Evolutionary conservation across 2,329 filamentous ascomycete species (phyloP).

Genomic region (Nemania sp.): DNA sequence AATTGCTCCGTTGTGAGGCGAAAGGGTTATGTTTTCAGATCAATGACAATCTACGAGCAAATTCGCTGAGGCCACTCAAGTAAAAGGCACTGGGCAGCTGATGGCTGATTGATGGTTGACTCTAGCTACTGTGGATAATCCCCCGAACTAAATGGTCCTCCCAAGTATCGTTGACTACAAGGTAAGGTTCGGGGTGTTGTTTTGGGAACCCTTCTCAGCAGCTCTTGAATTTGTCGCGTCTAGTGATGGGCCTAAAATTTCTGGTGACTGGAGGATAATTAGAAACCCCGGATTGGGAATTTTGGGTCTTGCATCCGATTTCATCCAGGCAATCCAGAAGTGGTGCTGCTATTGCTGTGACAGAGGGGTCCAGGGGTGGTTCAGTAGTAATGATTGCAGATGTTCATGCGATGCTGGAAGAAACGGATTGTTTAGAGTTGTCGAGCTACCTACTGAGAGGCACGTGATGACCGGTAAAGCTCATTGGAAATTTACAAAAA

Average conservation of each 20-base stretch:
- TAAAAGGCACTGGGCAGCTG: constrained; percentile 23
- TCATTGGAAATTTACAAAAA: too few relatives aligned
- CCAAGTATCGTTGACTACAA: constrained; percentile 12
- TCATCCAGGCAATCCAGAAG: constrained; percentile 1
- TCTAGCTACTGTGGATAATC: constrained; percentile 25
- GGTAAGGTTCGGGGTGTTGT: constrained; percentile 9
- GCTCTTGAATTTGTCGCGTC: constrained; percentile 8
- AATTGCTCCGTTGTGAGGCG: neutral
- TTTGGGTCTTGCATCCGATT: neutral
- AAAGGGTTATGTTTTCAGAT: constrained; percentile 26
- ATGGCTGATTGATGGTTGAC: constrained; percentile 21
- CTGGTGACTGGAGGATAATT: neutral
- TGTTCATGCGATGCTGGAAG: neutral
- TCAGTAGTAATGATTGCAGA: neutral
- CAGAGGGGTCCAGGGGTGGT: too few relatives aligned
- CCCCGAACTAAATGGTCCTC: constrained; percentile 11
- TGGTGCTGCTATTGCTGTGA: neutral
- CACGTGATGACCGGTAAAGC: neutral
- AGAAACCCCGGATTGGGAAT: neutral
- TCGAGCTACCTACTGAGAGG: too few relatives aligned
- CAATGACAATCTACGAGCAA: constrained; percentile 28
- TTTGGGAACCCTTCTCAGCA: constrained; percentile 6
- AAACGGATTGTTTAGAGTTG: too few relatives aligned
- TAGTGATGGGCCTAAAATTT: neutral
- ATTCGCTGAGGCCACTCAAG: constrained; percentile 25